phyloP scores from a whole-genome alignment of 2,329 filamentous ascomycete species.

The Paramyrothecium sp. region DNA sequence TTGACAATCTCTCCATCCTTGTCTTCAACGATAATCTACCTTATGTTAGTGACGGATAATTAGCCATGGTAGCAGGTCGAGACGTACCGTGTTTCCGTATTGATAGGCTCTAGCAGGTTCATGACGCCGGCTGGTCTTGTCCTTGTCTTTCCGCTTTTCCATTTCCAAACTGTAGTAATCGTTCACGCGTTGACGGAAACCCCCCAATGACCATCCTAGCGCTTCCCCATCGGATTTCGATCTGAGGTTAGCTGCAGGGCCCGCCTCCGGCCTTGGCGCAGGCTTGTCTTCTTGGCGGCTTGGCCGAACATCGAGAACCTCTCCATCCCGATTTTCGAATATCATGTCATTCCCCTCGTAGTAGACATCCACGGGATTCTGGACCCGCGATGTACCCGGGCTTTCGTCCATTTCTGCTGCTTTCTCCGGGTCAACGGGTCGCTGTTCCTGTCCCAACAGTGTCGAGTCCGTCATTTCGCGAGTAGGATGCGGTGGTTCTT shows the following conservation, averaged over 20 bases:
- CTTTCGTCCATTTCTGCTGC: slow-evolving; percentile 19
- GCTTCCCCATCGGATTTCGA: slow-evolving; percentile 5
- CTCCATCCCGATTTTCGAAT: slow-evolving; percentile 83
- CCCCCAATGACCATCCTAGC: slow-evolving; percentile 29
- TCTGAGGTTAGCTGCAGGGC: slow-evolving; percentile 13
- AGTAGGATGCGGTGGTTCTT: slow-evolving; percentile 23
- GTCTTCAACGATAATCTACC: slow-evolving; percentile 80
- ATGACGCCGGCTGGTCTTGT: slow-evolving; percentile 57
- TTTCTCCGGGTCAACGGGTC: slow-evolving; percentile 25
- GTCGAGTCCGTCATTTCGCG: slow-evolving; percentile 32
- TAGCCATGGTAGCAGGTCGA: background rate
- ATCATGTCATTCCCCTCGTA: slow-evolving; percentile 78
- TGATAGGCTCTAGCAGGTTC: slow-evolving; percentile 82
- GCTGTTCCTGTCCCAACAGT: slow-evolving; percentile 26
- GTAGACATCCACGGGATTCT: slow-evolving; percentile 58
- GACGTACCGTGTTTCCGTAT: slow-evolving; percentile 72
- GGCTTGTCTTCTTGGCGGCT: slow-evolving; percentile 12
- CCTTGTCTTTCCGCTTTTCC: slow-evolving; percentile 60
- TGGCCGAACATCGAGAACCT: slow-evolving; percentile 69
- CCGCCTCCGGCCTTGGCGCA: slow-evolving; percentile 12
- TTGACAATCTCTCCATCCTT: slow-evolving; percentile 85
- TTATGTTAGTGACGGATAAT: slow-evolving; percentile 28
- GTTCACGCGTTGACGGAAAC: slow-evolving; percentile 49
- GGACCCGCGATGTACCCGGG: slow-evolving; percentile 9
- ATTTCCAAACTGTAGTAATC: slow-evolving; percentile 60